Conservation (phyloP, 2,329 filamentous ascomycete species). For the Pyrenochaeta sp. region DNA sequence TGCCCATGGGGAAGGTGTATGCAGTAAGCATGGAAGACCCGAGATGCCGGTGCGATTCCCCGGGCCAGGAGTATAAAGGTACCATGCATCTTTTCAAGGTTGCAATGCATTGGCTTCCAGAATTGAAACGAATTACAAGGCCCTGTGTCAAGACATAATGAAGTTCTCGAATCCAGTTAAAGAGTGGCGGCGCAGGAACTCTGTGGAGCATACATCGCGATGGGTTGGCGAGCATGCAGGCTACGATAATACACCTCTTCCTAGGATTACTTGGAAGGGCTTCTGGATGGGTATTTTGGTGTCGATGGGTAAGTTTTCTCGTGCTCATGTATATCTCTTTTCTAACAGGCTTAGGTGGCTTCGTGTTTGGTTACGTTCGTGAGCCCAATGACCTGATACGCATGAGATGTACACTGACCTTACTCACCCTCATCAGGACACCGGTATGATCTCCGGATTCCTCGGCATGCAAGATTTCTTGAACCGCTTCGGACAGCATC, state of each 20-base stretch:
- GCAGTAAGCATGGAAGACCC: slow-evolving; percentile 1
- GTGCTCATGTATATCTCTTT: background rate
- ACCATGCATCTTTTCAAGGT: background rate
- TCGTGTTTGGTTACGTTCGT: slow-evolving; percentile 30
- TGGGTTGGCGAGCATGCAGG: slow-evolving; percentile 30
- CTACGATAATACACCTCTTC: slow-evolving; percentile 33
- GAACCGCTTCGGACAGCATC: slow-evolving; percentile 27
- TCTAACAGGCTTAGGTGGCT: slow-evolving; percentile 33
- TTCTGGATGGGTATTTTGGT: slow-evolving; percentile 40
- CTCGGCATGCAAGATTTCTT: slow-evolving; percentile 42
- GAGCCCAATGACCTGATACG: background rate
- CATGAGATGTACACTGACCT: background rate
- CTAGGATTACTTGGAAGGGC: slow-evolving; percentile 26
- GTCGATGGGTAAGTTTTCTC: slow-evolving; percentile 33
- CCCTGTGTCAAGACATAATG: slow-evolving; percentile 6
- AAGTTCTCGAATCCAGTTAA: slow-evolving; percentile 25
- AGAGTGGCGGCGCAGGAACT: slow-evolving; percentile 22
- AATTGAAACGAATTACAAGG: background rate
- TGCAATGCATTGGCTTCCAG: background rate
- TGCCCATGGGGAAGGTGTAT: slow-evolving; percentile 9
- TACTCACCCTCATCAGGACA: slow-evolving; percentile 24
- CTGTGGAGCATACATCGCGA: slow-evolving; percentile 20
- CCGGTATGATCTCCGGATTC: slow-evolving; percentile 43
- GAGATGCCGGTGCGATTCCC: slow-evolving; percentile 1
- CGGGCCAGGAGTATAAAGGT: slow-evolving; percentile 4